These are phyloP conservation scores for Orychophragmus violaceus DNA, from an alignment of 345 rosid species.

Conservation along the genomic window DNA sequence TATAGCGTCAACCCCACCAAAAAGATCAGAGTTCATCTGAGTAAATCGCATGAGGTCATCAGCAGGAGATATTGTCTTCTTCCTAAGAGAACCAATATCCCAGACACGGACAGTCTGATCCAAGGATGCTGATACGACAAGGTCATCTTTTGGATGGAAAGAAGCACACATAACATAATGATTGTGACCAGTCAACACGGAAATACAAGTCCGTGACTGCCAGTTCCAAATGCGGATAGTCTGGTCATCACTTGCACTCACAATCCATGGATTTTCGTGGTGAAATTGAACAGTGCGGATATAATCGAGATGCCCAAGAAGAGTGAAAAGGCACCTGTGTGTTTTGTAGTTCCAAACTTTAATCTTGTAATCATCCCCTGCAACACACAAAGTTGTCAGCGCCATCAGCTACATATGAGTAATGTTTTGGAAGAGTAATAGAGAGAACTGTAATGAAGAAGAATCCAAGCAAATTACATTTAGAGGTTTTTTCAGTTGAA, in stretches of 20 bases:
- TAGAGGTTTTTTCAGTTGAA: background rate
- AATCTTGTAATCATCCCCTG: conserved; percentile 96
- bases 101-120: conserved; percentile 98
- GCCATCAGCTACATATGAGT: no score
- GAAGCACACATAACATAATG: conserved; percentile 99
- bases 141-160: conserved; percentile 95
- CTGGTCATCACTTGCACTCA: conserved; percentile 98
- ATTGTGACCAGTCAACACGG: conserved; percentile 94
- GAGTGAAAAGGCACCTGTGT: conserved; percentile 87
- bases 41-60: conserved; percentile 82
- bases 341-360: conserved; percentile 96
- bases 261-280: conserved; percentile 97
- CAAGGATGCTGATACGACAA: conserved; percentile 89
- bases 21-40: conserved; percentile 91
- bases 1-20: conserved; percentile 89
- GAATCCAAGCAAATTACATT: conserved; percentile 10
- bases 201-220: conserved; percentile 95
- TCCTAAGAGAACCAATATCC: conserved; percentile 88
- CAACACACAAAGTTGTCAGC: no score
- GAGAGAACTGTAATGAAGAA: background rate
- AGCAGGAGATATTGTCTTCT: conserved; percentile 87
- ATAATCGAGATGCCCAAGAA: conserved; percentile 96
- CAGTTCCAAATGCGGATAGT: conserved; percentile 98
- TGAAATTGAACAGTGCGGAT: conserved; percentile 97
- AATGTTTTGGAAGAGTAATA: background rate